Percentiles rank a stretch among this genome's conserved stretches.
Evolutionary conservation across 768 basidiomycete genomes (phyloP).

Genomic region (Chalciporus piperatus): DNA sequence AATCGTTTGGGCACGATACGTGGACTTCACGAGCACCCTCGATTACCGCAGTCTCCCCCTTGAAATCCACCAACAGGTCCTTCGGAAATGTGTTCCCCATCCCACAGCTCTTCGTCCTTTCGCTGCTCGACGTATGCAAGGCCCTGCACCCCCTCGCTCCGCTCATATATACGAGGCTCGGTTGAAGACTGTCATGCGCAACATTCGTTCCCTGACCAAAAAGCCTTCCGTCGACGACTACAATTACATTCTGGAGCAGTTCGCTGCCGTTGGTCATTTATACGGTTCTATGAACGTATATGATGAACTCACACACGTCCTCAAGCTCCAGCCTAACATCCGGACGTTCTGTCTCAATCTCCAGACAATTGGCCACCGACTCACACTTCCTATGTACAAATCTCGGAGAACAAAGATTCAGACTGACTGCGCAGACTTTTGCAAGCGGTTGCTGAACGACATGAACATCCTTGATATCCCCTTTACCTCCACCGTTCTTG

Average conservation of each 20-base stretch:
- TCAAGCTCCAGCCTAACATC: conserved; percentile 45
- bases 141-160: conserved; percentile 32
- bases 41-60: conserved; percentile 54
- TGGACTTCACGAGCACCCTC: conserved; percentile 48
- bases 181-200: conserved; percentile 63
- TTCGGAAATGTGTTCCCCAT: conserved; percentile 61
- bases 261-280: conserved; percentile 72
- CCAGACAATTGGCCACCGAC: conserved; percentile 67
- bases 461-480: conserved; percentile 51
- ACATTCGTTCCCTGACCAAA: conserved; percentile 54
- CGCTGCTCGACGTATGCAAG: conserved; percentile 40
- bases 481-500: conserved; percentile 59
- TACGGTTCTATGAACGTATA: conserved; percentile 59
- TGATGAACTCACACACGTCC: conserved; percentile 46
- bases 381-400: conserved; percentile 54
- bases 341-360: conserved; percentile 62
- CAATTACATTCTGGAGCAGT: conserved; percentile 70
- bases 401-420: conserved; percentile 35
- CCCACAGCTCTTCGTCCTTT: conserved; percentile 43
- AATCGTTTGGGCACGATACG: conserved; percentile 65
- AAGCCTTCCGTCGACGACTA: conserved; percentile 60
- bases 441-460: conserved; percentile 51
- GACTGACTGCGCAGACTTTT: conserved; percentile 44
- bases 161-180: conserved; percentile 65
- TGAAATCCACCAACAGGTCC: conserved; percentile 64